Evolutionary conservation across 805 yeast species (phyloP).

Genomic region (Lipomyces yamadae): DNA sequence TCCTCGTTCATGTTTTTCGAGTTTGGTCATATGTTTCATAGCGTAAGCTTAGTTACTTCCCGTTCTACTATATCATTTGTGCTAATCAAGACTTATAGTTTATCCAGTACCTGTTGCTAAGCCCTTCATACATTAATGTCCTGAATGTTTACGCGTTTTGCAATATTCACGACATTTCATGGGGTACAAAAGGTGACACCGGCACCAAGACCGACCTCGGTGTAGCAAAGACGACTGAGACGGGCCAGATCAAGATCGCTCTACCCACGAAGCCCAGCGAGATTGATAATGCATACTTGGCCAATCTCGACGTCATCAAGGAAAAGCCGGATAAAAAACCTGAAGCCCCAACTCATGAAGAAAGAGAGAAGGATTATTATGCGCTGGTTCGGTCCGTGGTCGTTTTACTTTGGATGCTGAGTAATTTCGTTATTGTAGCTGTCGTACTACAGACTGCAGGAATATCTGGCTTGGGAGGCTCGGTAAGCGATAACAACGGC

Average conservation of each 20-base stretch:
- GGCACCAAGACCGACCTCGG: conserved; percentile 73
- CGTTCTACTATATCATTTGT: background rate
- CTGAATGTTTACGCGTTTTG: conserved; percentile 94
- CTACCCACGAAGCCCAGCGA: conserved; percentile 78
- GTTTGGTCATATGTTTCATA: conserved; percentile 91
- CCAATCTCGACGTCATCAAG: conserved; percentile 47
- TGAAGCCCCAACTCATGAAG: conserved; percentile 47
- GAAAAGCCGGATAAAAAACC: conserved; percentile 45
- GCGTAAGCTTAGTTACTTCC: conserved; percentile 42
- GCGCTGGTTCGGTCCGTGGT: conserved; percentile 90
- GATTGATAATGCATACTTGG: conserved; percentile 74
- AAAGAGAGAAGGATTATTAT: conserved; percentile 76
- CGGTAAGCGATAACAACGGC: conserved; percentile 30
- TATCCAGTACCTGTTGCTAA: conserved; percentile 76
- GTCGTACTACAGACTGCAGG: conserved; percentile 55
- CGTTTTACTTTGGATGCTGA: conserved; percentile 85
- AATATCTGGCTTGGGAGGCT: conserved; percentile 16
- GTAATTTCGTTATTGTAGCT: conserved; percentile 81
- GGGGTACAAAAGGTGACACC: conserved; percentile 94
- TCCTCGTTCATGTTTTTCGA: conserved; percentile 83
- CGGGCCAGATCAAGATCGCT: conserved; percentile 59
- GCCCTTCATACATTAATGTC: conserved; percentile 90
- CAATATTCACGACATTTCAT: conserved; percentile 92
- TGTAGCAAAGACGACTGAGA: conserved; percentile 71
- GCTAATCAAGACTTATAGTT: conserved; percentile 47